Percentiles rank a stretch among this genome's conserved stretches.
phyloP scores from a whole-genome alignment of 768 basidiomycete genomes.

The Termitomyces sp. region DNA sequence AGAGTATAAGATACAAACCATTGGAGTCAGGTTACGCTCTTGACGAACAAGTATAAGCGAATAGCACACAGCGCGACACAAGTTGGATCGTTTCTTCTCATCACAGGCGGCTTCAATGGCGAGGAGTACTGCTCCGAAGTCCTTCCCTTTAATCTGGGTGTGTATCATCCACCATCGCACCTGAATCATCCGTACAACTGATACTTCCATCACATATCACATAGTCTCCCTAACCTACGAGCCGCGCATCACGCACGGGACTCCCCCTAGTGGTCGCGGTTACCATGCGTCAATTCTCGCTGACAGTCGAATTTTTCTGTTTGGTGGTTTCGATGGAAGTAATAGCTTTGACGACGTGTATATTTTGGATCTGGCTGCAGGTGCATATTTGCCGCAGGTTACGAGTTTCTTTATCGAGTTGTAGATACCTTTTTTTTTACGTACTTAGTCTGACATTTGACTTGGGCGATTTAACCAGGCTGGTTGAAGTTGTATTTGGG shows the following conservation, averaged over 20 bases:
- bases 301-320: conserved; percentile 81
- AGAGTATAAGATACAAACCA: conserved; percentile 34
- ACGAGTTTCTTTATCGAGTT: conserved; percentile 67
- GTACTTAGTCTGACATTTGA: no score
- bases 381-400: conserved; percentile 88
- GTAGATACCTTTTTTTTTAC: not conserved
- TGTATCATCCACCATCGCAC: conserved; percentile 9
- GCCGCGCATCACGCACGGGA: conserved; percentile 61
- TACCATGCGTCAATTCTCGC: conserved; percentile 83
- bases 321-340: conserved; percentile 87
- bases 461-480: no score
- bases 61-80: conserved; percentile 86
- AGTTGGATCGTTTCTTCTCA: conserved; percentile 89
- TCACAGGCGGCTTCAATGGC: conserved; percentile 88
- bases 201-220: not conserved
- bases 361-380: conserved; percentile 80
- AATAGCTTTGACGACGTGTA: conserved; percentile 84
- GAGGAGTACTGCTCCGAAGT: conserved; percentile 69
- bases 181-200: not conserved
- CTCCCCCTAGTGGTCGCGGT: conserved; percentile 69
- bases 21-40: conserved; percentile 43
- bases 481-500: no score
- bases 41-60: conserved; percentile 46
- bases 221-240: conserved; percentile 86
- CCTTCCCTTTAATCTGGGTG: conserved; percentile 85